phyloP scores from a whole-genome alignment of 257 asterid species.

The Mentha longifolia region DNA sequence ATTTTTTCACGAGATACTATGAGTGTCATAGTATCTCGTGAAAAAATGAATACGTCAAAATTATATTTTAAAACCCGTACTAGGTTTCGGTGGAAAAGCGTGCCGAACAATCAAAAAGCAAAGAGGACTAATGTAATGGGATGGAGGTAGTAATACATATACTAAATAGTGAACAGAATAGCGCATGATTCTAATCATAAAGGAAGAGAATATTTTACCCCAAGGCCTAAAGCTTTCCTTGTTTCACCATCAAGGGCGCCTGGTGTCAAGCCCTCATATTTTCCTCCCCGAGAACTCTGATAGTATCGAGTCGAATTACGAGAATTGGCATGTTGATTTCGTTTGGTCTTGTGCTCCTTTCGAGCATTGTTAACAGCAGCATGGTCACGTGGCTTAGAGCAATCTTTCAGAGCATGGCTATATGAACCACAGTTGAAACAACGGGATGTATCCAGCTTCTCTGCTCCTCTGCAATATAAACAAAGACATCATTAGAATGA shows the following conservation, averaged over 20 bases:
- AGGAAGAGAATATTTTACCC: conserved; percentile 58
- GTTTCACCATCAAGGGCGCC: conserved; percentile 92
- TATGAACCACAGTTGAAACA: conserved; percentile 97
- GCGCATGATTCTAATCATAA: conserved; percentile 12
- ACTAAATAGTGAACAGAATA: conserved; percentile 1
- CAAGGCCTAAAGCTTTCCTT: conserved; percentile 77
- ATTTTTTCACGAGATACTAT: too few relatives aligned
- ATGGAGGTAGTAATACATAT: too few relatives aligned
- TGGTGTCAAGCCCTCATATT: conserved; percentile 85
- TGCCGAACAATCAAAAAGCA: too few relatives aligned
- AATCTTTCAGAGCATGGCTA: conserved; percentile 85
- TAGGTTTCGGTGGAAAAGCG: too few relatives aligned
- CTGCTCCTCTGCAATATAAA: conserved; percentile 56
- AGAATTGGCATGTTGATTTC: conserved; percentile 61
- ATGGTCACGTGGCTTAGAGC: conserved; percentile 89
- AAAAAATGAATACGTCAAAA: too few relatives aligned
- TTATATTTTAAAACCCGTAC: too few relatives aligned
- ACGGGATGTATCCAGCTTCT: conserved; percentile 63
- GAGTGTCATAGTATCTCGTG: too few relatives aligned
- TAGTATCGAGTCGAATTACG: conserved; percentile 83
- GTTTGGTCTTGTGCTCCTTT: conserved; percentile 68
- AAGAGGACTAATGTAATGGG: too few relatives aligned
- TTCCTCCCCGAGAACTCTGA: conserved; percentile 78
- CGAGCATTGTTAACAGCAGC: conserved; percentile 88
- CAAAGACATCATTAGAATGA: conserved; percentile 33